Evolutionary conservation across 176 grass and related monocot species (phyloP).

Genomic region (Hordeum vulgare): DNA sequence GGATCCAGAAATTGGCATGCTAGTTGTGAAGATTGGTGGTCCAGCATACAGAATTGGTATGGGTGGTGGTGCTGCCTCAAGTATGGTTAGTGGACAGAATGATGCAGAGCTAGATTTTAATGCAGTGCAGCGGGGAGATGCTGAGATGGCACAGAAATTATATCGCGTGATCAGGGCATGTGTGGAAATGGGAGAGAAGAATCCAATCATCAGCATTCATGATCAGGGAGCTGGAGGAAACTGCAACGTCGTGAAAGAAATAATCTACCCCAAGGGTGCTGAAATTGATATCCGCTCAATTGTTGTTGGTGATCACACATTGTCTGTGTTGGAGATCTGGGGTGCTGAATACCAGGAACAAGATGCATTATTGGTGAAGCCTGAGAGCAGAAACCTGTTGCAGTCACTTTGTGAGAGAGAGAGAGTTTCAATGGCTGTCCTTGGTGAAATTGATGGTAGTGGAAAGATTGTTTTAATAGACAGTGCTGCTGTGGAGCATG

Average conservation of each 20-base stretch:
- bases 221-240: constrained; percentile 97
- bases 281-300: constrained; percentile 89
- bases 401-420: constrained; percentile 72
- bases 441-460: constrained; percentile 77
- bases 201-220: constrained; percentile 95
- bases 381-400: constrained; percentile 50
- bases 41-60: constrained; percentile 95
- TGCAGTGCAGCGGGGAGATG: constrained; percentile 90
- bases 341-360: constrained; percentile 92
- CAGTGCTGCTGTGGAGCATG: constrained; percentile 54
- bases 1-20: constrained; percentile 80
- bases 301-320: constrained; percentile 78
- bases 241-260: constrained; percentile 84
- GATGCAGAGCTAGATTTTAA: constrained; percentile 94
- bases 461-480: constrained; percentile 88
- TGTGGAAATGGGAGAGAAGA: constrained; percentile 79
- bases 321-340: constrained; percentile 87
- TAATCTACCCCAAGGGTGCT: constrained; percentile 68
- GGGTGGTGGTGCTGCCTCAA: constrained; percentile 91
- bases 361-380: constrained; percentile 74
- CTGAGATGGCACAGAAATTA: constrained; percentile 94
- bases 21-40: constrained; percentile 97
- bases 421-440: constrained; percentile 81
- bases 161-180: constrained; percentile 88
- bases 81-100: constrained; percentile 93